These are phyloP conservation scores for Sporothrix pallida DNA, from an alignment of 2,329 filamentous ascomycete genomes.

Conservation along the genomic window DNA sequence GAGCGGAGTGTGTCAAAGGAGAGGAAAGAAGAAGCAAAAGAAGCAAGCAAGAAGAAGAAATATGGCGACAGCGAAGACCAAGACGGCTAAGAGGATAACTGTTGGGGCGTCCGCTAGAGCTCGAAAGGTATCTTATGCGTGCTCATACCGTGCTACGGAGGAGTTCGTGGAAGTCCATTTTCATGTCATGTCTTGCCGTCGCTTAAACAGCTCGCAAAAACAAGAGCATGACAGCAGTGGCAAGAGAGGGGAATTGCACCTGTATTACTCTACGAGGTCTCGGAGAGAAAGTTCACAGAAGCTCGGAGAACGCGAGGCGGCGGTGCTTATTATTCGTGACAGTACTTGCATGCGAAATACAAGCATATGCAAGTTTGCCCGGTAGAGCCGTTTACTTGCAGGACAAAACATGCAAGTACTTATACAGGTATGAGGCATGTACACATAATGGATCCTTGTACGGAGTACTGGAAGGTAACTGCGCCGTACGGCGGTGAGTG, in stretches of 20 bases:
- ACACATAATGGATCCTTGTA: not conserved
- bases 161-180: not conserved
- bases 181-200: too few species aligned
- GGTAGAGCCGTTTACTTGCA: not conserved
- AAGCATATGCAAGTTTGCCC: too few species aligned
- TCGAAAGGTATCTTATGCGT: not conserved
- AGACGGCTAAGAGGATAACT: not conserved
- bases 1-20: slow-evolving; percentile 3
- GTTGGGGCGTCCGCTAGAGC: not conserved
- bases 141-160: not conserved
- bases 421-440: not conserved
- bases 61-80: too few species aligned
- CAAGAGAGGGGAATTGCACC: not conserved
- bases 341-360: too few species aligned
- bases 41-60: not conserved
- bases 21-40: not conserved
- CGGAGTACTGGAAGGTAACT: not conserved
- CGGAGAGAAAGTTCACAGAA: not conserved
- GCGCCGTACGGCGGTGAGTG: not conserved
- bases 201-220: not conserved
- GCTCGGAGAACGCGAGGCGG: not conserved
- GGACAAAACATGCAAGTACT: not conserved
- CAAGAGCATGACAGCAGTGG: not conserved
- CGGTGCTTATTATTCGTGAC: not conserved
- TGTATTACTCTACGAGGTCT: not conserved